Base-by-base conservation (phyloP, 345 rosid genomes). In the Isatis tinctoria region DNA sequence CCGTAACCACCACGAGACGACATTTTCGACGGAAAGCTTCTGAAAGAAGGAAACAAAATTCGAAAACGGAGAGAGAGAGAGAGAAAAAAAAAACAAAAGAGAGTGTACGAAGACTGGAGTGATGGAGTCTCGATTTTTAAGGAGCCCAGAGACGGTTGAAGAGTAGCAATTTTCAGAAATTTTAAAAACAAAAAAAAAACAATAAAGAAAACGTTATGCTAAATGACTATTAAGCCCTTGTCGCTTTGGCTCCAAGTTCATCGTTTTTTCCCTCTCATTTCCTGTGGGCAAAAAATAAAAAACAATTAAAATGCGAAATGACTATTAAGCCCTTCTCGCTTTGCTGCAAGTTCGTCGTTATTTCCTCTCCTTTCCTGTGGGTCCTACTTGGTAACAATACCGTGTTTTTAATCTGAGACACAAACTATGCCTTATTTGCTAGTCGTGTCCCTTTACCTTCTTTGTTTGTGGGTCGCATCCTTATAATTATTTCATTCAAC, bases 1-100 rank as follows among this genome's bases (percentile, higher is more conserved):
- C 69, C 53, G 69, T 62, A 41, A 28, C 69, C 69, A 36, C 78
- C 78, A 35, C 72, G 78, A 65, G 11, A 14, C 5, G 78, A 65
- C 78, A 74, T 74, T 35, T 35, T 44, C 8, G 12, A 5, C 48
- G 40, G 12, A 58, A 74, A 57, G 20, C 22, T 65, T 74, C 16
- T 0, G 1, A 5, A 27, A 26, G 77, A 35, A 74, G 65, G 17
- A 65, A 65, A 65, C 12, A 24, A 65, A 43, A 32, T 35, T 56
- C 20, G 37, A 56, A 16, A 22, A 3, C 8, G 24, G 35, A 26
- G 11, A 39, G 66, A 24, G 10, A 40, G 11, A 24, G 1, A 16
- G 17, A 30, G 13, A 32, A 7, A 18, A 10, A 63, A 27, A 2
- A 13, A 5, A 3, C 10, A 1, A 10, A 44, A 10, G 3, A 20